A percentile compares a stretch with the other conserved stretches of the same genome.
These are phyloP conservation scores for Boletus smithii DNA, from an alignment of 1,284 basidiomycete species.

Conservation along the genomic window DNA sequence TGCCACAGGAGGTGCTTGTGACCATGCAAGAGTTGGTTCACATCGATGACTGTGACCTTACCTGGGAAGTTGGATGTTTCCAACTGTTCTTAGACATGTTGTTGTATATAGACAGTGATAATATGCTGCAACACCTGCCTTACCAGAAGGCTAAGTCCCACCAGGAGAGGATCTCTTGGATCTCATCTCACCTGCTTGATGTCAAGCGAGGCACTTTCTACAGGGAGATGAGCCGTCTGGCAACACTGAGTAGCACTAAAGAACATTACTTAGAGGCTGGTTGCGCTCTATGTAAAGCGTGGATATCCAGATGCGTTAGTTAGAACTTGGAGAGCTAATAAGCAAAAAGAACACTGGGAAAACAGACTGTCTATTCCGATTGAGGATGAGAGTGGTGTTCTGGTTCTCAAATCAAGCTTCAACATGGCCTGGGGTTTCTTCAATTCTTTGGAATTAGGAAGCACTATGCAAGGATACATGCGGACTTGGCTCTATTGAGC, in stretches of 20 bases:
- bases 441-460: background rate
- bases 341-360: no score
- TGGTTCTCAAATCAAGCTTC: background rate
- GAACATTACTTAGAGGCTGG: no score
- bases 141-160: conserved; percentile 12
- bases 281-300: no score
- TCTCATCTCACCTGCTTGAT: no score
- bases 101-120: background rate
- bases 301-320: no score
- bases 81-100: conserved; percentile 7
- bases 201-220: no score
- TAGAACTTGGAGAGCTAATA: no score
- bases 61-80: background rate
- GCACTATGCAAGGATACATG: background rate
- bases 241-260: no score
- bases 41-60: background rate
- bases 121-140: background rate
- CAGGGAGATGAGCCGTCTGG: no score
- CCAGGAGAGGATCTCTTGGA: no score
- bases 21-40: background rate
- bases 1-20: background rate
- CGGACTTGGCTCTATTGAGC: background rate
- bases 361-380: background rate
- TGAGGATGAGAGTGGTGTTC: background rate
- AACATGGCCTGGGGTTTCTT: background rate